Conservation (phyloP, 768 basidiomycete species). For the Harrya chromipes region DNA sequence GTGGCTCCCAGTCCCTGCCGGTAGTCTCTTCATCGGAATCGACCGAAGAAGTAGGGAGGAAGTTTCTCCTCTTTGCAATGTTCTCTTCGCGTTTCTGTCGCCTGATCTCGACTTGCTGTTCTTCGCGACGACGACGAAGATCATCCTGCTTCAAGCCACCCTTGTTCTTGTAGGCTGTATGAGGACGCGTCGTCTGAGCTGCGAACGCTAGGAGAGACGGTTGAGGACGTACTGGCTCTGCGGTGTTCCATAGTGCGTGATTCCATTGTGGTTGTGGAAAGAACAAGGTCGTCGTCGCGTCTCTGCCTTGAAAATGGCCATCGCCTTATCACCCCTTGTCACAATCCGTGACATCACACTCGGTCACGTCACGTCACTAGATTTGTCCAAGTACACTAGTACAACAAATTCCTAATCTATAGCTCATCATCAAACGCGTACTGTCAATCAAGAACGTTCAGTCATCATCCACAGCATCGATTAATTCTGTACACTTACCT, state of each 20-base stretch:
- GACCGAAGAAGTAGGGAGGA: conserved; percentile 64
- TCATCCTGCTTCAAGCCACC: conserved; percentile 88
- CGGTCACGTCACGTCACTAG: not conserved
- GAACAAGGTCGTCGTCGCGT: conserved; percentile 9
- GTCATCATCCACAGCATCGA: conserved; percentile 18
- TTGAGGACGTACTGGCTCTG: conserved; percentile 54
- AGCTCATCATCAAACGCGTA: conserved; percentile 75
- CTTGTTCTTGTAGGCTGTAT: conserved; percentile 85
- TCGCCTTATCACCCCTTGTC: conserved; percentile 27
- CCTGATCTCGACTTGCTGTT: conserved; percentile 98
- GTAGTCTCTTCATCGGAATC: conserved; percentile 93
- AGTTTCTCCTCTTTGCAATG: conserved; percentile 95
- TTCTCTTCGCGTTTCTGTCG: conserved; percentile 98
- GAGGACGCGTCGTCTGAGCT: conserved; percentile 38
- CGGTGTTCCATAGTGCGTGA: conserved; percentile 74
- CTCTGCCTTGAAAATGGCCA: conserved; percentile 12
- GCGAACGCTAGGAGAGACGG: conserved; percentile 2
- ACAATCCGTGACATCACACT: conserved; percentile 20
- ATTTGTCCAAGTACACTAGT: not conserved
- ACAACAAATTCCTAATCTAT: conserved; percentile 6
- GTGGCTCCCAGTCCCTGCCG: conserved; percentile 69
- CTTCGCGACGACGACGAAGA: conserved; percentile 93
- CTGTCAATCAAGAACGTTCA: conserved; percentile 34
- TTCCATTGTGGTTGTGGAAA: conserved; percentile 37
- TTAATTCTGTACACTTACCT: conserved; percentile 51